Evolutionary conservation across 768 basidiomycete genomes (phyloP).

Genomic region (Kwoniella shandongensis): DNA sequence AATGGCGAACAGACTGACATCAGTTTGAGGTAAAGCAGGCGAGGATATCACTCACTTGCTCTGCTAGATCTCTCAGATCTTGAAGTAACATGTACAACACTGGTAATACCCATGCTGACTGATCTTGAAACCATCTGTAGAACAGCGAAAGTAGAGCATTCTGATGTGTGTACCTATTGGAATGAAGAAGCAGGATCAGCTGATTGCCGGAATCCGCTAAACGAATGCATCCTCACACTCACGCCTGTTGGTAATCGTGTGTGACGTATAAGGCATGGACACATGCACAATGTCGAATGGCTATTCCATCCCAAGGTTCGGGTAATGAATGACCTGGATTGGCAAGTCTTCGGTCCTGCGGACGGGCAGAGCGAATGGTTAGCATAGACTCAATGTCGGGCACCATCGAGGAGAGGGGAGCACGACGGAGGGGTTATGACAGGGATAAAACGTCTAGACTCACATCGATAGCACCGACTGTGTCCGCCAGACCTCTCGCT

Average conservation of each 20-base stretch:
- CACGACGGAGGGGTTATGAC: too few species aligned
- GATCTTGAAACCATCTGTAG: constrained; percentile 73
- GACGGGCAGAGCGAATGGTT: too few species aligned
- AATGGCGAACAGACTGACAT: neutral
- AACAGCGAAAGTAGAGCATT: constrained; percentile 60
- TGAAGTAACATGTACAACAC: constrained; percentile 76
- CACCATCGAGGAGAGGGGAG: too few species aligned
- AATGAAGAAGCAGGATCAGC: neutral
- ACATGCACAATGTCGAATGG: constrained; percentile 43
- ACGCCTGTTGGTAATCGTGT: constrained; percentile 41
- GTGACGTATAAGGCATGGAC: constrained; percentile 32
- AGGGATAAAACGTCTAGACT: neutral
- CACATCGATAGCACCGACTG: constrained; percentile 42
- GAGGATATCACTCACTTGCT: constrained; percentile 61
- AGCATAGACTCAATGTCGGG: too few species aligned
- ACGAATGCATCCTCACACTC: constrained; percentile 9
- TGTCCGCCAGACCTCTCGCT: constrained; percentile 40
- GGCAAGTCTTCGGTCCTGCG: constrained; percentile 33
- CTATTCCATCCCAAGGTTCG: constrained; percentile 49
- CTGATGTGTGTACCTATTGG: constrained; percentile 44
- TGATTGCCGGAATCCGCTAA: neutral
- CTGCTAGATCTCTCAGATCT: constrained; percentile 80
- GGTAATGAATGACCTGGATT: constrained; percentile 40
- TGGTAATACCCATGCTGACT: constrained; percentile 82
- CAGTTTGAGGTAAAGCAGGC: neutral